phyloP scores from a whole-genome alignment of 164 flowering plant genomes.

The Vitis riparia region DNA sequence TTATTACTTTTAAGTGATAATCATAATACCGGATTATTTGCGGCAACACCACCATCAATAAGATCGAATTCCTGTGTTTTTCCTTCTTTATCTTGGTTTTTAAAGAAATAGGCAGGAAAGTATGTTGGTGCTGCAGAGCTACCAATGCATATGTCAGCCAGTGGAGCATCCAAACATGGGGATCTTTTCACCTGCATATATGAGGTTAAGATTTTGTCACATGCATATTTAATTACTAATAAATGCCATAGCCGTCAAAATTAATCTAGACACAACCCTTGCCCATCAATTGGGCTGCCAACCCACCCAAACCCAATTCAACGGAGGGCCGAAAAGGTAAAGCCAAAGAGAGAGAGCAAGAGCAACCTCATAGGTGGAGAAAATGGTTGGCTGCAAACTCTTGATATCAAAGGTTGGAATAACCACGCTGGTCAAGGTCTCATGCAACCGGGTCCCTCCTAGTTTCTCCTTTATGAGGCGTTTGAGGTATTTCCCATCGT shows the following conservation, averaged over 20 bases:
- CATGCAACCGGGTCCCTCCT: background rate
- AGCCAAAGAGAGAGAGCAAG: no score
- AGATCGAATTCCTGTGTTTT: no score
- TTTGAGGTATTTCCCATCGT: background rate
- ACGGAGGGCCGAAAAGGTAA: no score
- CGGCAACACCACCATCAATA: background rate
- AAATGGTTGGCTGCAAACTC: background rate
- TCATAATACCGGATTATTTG: background rate
- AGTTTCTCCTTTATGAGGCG: background rate
- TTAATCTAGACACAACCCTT: background rate
- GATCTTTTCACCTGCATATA: background rate
- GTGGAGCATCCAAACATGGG: background rate
- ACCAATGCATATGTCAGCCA: background rate
- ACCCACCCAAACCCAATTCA: no score
- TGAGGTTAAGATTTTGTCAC: no score
- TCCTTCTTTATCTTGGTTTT: no score
- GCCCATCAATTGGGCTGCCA: no score
- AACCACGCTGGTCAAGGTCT: background rate
- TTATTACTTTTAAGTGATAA: no score
- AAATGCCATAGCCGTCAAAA: no score
- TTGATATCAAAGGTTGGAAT: no score
- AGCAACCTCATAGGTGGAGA: background rate
- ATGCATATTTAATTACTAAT: no score
- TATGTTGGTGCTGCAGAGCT: background rate
- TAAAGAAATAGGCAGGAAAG: background rate